phyloP scores from a whole-genome alignment of 1,284 basidiomycete genomes.

The Termitomyces sp. region DNA sequence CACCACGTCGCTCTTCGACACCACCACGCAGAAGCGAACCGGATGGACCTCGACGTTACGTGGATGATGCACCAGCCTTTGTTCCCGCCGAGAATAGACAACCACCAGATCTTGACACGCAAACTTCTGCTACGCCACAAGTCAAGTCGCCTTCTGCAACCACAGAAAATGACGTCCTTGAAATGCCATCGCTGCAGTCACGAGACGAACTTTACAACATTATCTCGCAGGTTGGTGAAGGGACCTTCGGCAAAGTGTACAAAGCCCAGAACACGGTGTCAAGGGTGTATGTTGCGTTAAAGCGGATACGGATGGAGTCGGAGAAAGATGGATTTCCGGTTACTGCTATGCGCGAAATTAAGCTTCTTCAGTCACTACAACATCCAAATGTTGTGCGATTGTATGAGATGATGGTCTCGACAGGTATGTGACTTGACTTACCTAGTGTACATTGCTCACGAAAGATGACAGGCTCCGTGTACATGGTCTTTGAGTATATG shows the following conservation, averaged over 20 bases:
- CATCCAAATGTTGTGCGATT: constrained; percentile 89
- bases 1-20: not conserved
- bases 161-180: constrained; percentile 5
- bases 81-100: not conserved
- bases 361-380: constrained; percentile 86
- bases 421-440: constrained; percentile 53
- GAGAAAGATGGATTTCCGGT: constrained; percentile 98
- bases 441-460: constrained; percentile 5
- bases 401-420: constrained; percentile 98
- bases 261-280: constrained; percentile 86
- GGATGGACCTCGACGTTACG: not conserved
- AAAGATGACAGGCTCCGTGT: constrained; percentile 71
- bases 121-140: not conserved
- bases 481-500: constrained; percentile 99
- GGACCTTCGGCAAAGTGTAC: constrained; percentile 99
- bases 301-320: constrained; percentile 96
- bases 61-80: not conserved
- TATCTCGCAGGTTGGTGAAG: constrained; percentile 93
- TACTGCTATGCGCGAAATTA: constrained; percentile 98
- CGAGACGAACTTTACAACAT: constrained; percentile 77
- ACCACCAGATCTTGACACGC: not conserved
- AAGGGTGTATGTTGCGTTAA: constrained; percentile 82
- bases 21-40: constrained; percentile 2
- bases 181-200: constrained; percentile 14
- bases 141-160: constrained; percentile 6